Evolutionary conservation across 1,139 yeast species (phyloP), one percentile per base, ranked within the genome.

Genomic region (Zhuliangozyma blackwelliae): DNA sequence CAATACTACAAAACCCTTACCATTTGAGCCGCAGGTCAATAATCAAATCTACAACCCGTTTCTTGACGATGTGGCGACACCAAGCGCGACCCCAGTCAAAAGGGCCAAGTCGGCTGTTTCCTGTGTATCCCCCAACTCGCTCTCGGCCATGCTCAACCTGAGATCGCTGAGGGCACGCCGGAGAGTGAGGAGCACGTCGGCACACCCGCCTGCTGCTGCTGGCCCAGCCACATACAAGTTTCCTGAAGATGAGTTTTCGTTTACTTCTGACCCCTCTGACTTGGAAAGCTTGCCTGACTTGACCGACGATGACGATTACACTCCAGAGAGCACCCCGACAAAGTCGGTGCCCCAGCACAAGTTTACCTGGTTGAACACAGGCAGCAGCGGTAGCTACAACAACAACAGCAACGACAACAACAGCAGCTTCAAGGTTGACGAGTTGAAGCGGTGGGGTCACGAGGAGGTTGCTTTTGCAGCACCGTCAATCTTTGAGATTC

Each of bases 401-500:
- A 16, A 4, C 16, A 16, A n/a, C 16, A 16, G 3, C 16, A 16
- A 4, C 16, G 4, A 4, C 16, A 16, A 4, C 16, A 16, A 4
- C 16, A 16, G 16, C 16, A 16, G 16, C 16, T 16, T 16, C 16
- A 16, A 16, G 16, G 16, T 16, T 3, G 16, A 16, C 16, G 16
- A 16, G 16, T 16, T 16, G 16, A 16, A 16, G 16, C 16, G 16
- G 16, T 16, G 16, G 16, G 4, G 16, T 4, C 16, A 16, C 16
- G 16, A 16, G 16, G 16, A 16, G 4, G 16, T 16, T 3, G 16
- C 16, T 4, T 16, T 16, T 16, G 16, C 16, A 16, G 16, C 27
- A 12, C 76, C 72, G 39, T 62, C 65, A 19, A 82, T 88, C 5
- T 82, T 88, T 51, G 68, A 69, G 36, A 79, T 83, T 13, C 96